phyloP scores from a whole-genome alignment of 345 rosid species.

The Melaleuca alternifolia region DNA sequence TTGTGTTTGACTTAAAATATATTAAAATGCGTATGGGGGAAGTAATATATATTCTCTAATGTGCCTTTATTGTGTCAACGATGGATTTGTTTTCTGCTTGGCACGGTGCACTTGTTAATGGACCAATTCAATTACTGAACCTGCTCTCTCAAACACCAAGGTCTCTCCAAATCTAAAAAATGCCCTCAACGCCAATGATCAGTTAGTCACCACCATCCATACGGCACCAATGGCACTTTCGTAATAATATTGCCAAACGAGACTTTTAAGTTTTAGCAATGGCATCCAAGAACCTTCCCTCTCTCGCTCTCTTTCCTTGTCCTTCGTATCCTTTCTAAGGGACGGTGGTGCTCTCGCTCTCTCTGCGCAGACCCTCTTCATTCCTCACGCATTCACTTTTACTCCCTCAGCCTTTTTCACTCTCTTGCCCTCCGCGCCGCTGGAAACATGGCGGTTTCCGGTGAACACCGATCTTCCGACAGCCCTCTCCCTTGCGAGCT shows the following conservation, averaged over 20 bases:
- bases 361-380: neutral
- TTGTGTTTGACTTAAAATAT: neutral
- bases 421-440: neutral
- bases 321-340: neutral
- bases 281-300: neutral
- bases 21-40: neutral
- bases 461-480: neutral
- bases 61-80: neutral
- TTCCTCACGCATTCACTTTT: neutral
- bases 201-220: neutral
- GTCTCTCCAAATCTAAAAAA: neutral
- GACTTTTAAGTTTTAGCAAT: neutral
- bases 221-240: neutral
- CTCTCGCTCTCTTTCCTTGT: neutral
- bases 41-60: too few relatives aligned
- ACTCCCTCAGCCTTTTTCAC: neutral
- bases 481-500: neutral
- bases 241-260: neutral
- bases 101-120: neutral
- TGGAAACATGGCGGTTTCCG: constrained; percentile 39
- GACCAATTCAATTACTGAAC: neutral
- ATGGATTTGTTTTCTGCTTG: neutral
- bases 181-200: neutral
- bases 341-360: neutral
- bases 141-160: neutral